Percentiles rank a stretch among this genome's conserved stretches.
phyloP scores from a whole-genome alignment of 2,329 filamentous ascomycete species.

The Pestalotiopsis fici region DNA sequence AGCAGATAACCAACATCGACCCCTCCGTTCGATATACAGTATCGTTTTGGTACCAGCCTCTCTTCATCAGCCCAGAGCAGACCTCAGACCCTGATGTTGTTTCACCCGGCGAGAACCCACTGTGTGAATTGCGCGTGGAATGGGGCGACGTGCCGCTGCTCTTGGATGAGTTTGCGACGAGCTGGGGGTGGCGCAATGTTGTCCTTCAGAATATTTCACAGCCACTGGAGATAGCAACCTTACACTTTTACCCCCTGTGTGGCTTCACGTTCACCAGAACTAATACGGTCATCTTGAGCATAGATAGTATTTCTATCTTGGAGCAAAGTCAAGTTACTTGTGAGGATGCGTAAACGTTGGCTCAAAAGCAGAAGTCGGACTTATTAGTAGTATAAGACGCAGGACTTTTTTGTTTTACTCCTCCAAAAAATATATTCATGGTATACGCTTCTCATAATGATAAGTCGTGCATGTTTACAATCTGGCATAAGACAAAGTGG shows the following conservation, averaged over 20 bases:
- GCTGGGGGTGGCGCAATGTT: not conserved
- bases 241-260: not conserved
- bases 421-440: too few relatives aligned
- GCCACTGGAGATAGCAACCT: not conserved
- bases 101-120: not conserved
- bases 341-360: not conserved
- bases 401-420: too few relatives aligned
- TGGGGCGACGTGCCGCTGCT: not conserved
- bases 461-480: too few relatives aligned
- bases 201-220: not conserved
- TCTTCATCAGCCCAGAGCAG: not conserved
- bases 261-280: not conserved
- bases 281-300: not conserved
- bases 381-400: too few relatives aligned
- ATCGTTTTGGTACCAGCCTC: not conserved
- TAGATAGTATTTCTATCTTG: not conserved
- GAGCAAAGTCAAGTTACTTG: not conserved
- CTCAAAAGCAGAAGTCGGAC: not conserved
- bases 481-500: too few relatives aligned
- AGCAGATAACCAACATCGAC: not conserved
- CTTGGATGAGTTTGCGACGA: not conserved
- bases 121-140: not conserved
- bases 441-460: too few relatives aligned
- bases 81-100: not conserved
- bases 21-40: not conserved